Conservation (phyloP, 179 eudicot genomes). For the Silene noctiflora region DNA sequence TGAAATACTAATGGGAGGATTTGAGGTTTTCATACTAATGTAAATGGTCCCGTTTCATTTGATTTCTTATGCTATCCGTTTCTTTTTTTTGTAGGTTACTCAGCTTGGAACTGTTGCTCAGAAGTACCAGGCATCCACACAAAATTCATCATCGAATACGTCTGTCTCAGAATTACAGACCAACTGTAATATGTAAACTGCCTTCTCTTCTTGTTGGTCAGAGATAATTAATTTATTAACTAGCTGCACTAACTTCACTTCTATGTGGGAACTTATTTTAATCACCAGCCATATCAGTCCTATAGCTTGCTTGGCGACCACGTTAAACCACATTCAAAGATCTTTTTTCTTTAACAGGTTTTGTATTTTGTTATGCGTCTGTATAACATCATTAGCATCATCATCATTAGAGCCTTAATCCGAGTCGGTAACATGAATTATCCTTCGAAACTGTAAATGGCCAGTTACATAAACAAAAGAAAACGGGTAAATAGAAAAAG, state of each 20-base stretch:
- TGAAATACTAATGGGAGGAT: neutral
- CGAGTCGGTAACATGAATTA: neutral
- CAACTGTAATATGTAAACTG: slow-evolving; percentile 82
- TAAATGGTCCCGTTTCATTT: neutral
- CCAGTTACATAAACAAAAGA: neutral
- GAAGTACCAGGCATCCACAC: slow-evolving; percentile 83
- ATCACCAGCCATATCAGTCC: neutral
- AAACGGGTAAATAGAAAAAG: neutral
- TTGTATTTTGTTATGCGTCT: neutral
- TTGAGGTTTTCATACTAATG: neutral
- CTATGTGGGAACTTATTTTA: neutral
- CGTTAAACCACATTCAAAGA: neutral
- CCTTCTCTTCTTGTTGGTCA: slow-evolving; percentile 15
- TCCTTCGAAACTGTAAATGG: neutral
- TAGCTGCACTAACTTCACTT: neutral
- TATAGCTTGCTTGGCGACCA: neutral
- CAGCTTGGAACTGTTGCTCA: slow-evolving; percentile 89
- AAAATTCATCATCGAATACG: slow-evolving; percentile 61
- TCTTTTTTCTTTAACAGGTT: neutral
- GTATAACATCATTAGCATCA: neutral
- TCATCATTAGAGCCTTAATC: neutral
- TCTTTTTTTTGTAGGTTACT: slow-evolving; percentile 53
- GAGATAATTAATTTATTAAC: neutral
- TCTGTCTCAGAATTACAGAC: slow-evolving; percentile 83
- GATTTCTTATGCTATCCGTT: slow-evolving; percentile 7